Conservation (phyloP, 306 rosid genomes). For the Quercus robur region DNA sequence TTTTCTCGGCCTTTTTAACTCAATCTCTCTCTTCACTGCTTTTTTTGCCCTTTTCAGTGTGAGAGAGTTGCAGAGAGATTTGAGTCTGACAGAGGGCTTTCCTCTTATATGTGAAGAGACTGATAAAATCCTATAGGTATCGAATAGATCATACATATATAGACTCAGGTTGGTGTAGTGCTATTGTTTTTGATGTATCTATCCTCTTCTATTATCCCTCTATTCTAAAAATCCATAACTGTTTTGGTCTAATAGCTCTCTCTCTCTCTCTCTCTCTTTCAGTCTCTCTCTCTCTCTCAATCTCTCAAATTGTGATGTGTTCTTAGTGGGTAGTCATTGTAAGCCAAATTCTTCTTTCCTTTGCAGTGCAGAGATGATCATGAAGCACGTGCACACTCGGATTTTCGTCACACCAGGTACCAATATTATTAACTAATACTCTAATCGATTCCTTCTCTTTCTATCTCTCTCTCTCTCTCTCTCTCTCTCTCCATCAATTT, state of each 20-base stretch:
- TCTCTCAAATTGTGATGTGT: slow-evolving; percentile 32
- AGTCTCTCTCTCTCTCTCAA: slow-evolving; percentile 10
- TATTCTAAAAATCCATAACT: slow-evolving; percentile 1
- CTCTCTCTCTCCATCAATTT: slow-evolving; percentile 18
- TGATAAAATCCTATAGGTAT: slow-evolving; percentile 30
- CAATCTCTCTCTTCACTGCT: slow-evolving; percentile 37
- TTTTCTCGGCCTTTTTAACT: slow-evolving; percentile 46
- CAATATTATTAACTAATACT: slow-evolving; percentile 21
- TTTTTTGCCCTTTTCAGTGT: slow-evolving; percentile 42
- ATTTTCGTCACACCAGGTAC: slow-evolving; percentile 75
- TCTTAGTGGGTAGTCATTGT: slow-evolving; percentile 29
- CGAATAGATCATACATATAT: slow-evolving; percentile 21
- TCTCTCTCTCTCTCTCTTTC: slow-evolving; percentile 21
- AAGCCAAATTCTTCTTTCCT: slow-evolving; percentile 37
- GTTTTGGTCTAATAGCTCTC: slow-evolving; percentile 13
- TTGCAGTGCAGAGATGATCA: slow-evolving; percentile 52
- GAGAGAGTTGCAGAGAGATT: slow-evolving; percentile 72
- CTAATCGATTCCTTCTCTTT: slow-evolving; percentile 25
- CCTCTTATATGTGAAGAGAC: slow-evolving; percentile 27
- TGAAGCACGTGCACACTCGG: slow-evolving; percentile 80
- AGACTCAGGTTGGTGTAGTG: slow-evolving; percentile 35
- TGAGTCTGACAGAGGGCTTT: slow-evolving; percentile 74
- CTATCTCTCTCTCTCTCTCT: slow-evolving; percentile 11
- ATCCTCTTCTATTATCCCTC: slow-evolving; percentile 21
- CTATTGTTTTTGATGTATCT: slow-evolving; percentile 34